These are phyloP conservation scores for Cutaneotrichosporon arboriforme DNA, from an alignment of 1,284 basidiomycete species.

Conservation along the genomic window DNA sequence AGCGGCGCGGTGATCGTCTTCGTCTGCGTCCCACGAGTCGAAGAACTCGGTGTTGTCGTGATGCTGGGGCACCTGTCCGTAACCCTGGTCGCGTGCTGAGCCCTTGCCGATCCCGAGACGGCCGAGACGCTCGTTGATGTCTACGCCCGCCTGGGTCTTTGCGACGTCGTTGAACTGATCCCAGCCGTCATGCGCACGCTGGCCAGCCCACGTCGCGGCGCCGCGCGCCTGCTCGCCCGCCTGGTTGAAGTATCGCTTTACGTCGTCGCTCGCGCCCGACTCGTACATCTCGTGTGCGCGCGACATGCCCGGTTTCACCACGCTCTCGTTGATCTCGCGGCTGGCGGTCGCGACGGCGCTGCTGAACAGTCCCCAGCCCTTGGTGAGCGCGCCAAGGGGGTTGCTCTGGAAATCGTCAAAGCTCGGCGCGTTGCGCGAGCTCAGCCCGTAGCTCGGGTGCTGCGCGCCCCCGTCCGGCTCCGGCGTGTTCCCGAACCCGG, in stretches of 20 bases:
- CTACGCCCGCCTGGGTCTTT: conserved; percentile 40
- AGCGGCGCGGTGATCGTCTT: not conserved
- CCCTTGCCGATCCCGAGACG: conserved; percentile 32
- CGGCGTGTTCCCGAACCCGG: conserved; percentile 45
- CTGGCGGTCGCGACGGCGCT: conserved; percentile 40
- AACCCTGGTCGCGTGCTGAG: conserved; percentile 10
- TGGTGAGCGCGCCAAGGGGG: conserved; percentile 42
- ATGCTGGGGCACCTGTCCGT: conserved; percentile 11
- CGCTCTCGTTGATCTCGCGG: conserved; percentile 42
- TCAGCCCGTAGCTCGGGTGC: conserved; percentile 41
- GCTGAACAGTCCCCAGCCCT: conserved; percentile 49
- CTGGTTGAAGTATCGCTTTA: conserved; percentile 29
- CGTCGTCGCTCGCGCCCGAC: conserved; percentile 26
- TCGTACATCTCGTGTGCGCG: conserved; percentile 31
- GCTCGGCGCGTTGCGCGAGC: conserved; percentile 41
- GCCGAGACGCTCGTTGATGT: conserved; percentile 44
- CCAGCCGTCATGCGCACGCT: conserved; percentile 43
- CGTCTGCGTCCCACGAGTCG: conserved; percentile 27
- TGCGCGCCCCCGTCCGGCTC: conserved; percentile 13
- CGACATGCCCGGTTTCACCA: conserved; percentile 45
- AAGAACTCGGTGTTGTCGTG: conserved; percentile 36
- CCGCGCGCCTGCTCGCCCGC: conserved; percentile 28
- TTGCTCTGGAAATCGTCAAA: conserved; percentile 45
- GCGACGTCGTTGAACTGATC: conserved; percentile 42
- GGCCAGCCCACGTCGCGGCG: conserved; percentile 33